phyloP scores from a whole-genome alignment of 2,329 filamentous ascomycete genomes.

The Apiospora hydei region DNA sequence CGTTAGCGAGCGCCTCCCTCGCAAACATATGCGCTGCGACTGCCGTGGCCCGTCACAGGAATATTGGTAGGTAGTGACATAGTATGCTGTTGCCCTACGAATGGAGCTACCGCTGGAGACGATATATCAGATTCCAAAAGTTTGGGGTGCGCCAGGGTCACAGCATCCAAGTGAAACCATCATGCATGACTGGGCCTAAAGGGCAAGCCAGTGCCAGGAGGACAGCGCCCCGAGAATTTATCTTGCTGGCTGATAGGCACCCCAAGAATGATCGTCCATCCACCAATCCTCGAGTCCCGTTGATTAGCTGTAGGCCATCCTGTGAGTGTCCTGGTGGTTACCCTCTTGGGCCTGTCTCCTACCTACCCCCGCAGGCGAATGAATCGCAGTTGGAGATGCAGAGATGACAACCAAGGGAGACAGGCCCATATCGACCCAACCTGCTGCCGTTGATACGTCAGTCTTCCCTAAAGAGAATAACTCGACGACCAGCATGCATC shows the following conservation, averaged over 20 bases:
- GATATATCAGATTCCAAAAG: slow-evolving; percentile 9
- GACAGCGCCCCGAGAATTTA: not conserved
- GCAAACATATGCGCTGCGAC: slow-evolving; percentile 6
- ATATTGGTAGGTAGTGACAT: not conserved
- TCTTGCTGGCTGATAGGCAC: not conserved
- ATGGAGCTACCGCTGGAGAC: not conserved
- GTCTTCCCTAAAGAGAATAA: not conserved
- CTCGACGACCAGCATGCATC: not conserved
- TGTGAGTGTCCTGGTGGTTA: not conserved
- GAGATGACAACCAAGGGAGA: slow-evolving; percentile 8
- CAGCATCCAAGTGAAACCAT: not conserved
- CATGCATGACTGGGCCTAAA: not conserved
- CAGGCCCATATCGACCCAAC: not conserved
- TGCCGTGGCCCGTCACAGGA: not conserved
- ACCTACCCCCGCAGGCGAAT: not conserved
- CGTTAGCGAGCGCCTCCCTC: not conserved
- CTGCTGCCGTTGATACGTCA: not conserved
- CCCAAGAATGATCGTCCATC: not conserved
- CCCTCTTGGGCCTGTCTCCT: not conserved
- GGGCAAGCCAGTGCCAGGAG: not conserved
- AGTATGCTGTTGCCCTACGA: not conserved
- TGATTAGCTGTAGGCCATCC: not conserved
- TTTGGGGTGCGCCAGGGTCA: not conserved
- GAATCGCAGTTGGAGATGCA: not conserved
- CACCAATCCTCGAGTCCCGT: not conserved